These are phyloP conservation scores for Trichoderma asperellum DNA, from an alignment of 2,329 filamentous ascomycete genomes.

Conservation along the genomic window DNA sequence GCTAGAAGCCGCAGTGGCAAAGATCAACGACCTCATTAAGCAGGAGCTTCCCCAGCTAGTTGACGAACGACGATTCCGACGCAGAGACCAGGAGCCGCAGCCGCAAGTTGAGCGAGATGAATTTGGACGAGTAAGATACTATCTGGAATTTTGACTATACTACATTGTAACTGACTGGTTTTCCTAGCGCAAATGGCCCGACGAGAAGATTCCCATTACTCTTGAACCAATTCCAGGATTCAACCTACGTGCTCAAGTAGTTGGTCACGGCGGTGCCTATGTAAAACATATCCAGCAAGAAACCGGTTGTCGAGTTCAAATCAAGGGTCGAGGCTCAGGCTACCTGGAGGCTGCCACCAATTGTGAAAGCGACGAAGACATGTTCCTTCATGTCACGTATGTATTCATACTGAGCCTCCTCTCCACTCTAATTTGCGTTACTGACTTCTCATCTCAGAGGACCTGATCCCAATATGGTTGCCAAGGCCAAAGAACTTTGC, in stretches of 20 bases:
- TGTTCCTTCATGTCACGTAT: slow-evolving; percentile 95
- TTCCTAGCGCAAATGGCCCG: slow-evolving; percentile 92
- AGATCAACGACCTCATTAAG: slow-evolving; percentile 94
- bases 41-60: slow-evolving; percentile 94
- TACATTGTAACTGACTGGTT: slow-evolving; percentile 25
- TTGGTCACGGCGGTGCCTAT: slow-evolving; percentile 90
- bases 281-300: slow-evolving; percentile 98
- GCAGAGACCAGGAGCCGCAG: slow-evolving; percentile 74
- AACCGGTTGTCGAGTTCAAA: slow-evolving; percentile 93
- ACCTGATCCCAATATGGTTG: slow-evolving; percentile 83
- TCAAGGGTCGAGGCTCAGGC: slow-evolving; percentile 93
- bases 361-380: slow-evolving; percentile 88
- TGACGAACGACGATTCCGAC: slow-evolving; percentile 88
- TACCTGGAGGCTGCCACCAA: slow-evolving; percentile 91
- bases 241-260: slow-evolving; percentile 93
- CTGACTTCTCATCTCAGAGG: slow-evolving; percentile 60
- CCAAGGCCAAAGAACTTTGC: slow-evolving; percentile 85
- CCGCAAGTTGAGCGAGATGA: slow-evolving; percentile 80
- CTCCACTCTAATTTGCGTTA: slow-evolving; percentile 36
- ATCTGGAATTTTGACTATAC: slow-evolving; percentile 25
- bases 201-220: slow-evolving; percentile 89
- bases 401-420: slow-evolving; percentile 42
- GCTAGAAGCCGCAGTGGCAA: slow-evolving; percentile 82
- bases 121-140: slow-evolving; percentile 70
- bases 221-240: slow-evolving; percentile 93